Percentiles rank a stretch among this genome's conserved stretches.
Conservation (phyloP, 1,139 yeast species). For the Sugiyamaella castrensis region DNA sequence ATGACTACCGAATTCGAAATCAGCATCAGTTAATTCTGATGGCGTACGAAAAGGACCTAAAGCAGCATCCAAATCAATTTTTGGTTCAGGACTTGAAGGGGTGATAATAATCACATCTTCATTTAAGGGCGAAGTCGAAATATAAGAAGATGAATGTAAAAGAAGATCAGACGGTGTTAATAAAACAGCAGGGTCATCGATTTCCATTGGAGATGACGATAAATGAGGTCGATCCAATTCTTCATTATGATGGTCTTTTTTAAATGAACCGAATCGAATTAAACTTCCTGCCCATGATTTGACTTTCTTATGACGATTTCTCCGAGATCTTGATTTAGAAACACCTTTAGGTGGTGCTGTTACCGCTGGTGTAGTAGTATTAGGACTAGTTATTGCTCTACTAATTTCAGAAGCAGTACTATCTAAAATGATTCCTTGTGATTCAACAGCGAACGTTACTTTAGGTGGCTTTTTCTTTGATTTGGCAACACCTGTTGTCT, state of each 20-base stretch:
- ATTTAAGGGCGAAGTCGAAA: conserved; percentile 3
- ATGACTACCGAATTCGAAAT: conserved; percentile 17
- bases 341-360: background rate
- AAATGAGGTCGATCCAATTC: background rate
- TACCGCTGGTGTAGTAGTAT: background rate
- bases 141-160: conserved; percentile 16
- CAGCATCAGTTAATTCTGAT: conserved; percentile 1
- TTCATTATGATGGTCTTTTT: conserved; percentile 12
- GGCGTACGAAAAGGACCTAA: conserved; percentile 28
- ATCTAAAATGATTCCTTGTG: background rate
- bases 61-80: conserved; percentile 38
- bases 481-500: background rate
- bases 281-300: conserved; percentile 32
- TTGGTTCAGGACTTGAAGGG: conserved; percentile 19
- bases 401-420: too few species aligned
- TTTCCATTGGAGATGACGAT: background rate
- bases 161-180: conserved; percentile 1
- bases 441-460: conserved; percentile 6
- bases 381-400: background rate
- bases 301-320: conserved; percentile 26
- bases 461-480: conserved; percentile 5
- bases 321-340: conserved; percentile 7
- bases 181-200: conserved; percentile 3
- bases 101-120: background rate
- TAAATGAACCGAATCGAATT: conserved; percentile 24